phyloP scores from a whole-genome alignment of 257 asterid genomes.

The Cynanchum wilfordii region DNA sequence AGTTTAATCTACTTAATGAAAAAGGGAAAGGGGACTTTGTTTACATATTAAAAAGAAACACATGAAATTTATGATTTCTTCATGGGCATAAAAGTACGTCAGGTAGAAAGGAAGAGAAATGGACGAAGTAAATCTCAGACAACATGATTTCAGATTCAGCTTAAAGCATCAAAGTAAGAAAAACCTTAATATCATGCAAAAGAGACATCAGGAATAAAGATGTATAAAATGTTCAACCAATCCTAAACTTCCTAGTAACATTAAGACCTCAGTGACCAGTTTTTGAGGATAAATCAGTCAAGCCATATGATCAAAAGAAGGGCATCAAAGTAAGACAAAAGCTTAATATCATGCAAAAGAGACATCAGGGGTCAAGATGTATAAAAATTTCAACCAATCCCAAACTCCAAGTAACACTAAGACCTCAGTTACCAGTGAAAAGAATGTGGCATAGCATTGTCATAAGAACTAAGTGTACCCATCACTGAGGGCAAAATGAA shows the following conservation, averaged over 20 bases:
- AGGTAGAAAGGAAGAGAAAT: too few species aligned
- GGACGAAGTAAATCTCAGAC: not conserved
- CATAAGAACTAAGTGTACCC: not conserved
- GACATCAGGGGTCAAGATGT: not conserved
- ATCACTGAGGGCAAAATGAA: not conserved
- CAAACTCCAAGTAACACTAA: not conserved
- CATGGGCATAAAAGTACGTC: too few species aligned
- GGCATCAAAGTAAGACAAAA: not conserved
- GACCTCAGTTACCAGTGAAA: not conserved
- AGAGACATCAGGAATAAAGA: not conserved
- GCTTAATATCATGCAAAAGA: not conserved
- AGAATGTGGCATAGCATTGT: not conserved
- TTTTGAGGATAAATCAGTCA: not conserved
- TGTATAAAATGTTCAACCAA: not conserved
- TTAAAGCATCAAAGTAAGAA: not conserved
- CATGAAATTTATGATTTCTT: too few species aligned
- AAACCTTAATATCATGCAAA: not conserved
- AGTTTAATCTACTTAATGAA: too few species aligned
- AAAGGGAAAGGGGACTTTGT: too few species aligned
- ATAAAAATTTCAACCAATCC: not conserved
- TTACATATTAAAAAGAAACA: too few species aligned
- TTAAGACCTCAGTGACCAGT: not conserved
- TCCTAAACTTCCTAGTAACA: not conserved
- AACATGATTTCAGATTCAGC: not conserved
- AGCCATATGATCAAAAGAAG: not conserved